Evolutionary conservation across 257 asterid species (phyloP).

Genomic region (Jacaranda copaia): DNA sequence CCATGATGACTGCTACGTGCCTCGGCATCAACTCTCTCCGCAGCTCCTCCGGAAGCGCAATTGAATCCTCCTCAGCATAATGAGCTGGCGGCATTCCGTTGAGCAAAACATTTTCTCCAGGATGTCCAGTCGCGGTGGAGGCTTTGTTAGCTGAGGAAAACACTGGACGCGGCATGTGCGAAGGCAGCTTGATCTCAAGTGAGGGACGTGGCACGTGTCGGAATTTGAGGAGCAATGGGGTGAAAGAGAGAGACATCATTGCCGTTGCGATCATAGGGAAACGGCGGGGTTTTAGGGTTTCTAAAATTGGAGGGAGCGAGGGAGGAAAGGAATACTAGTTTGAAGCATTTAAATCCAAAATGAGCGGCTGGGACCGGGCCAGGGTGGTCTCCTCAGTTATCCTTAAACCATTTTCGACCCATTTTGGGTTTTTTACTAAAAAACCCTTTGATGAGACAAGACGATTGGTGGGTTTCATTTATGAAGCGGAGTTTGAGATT

Average conservation of each 20-base stretch:
- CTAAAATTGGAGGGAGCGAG: constrained; percentile 21
- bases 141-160: neutral
- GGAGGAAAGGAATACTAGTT: neutral
- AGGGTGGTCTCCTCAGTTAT: neutral
- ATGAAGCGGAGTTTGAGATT: too few species aligned
- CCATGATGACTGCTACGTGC: constrained; percentile 67
- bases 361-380: neutral
- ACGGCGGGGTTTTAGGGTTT: constrained; percentile 25
- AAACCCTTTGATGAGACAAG: too few species aligned
- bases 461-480: too few species aligned
- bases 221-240: constrained; percentile 28
- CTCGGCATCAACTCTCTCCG: constrained; percentile 46
- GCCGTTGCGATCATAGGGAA: constrained; percentile 10
- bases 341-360: neutral
- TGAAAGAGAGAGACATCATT: constrained; percentile 33
- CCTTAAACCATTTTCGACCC: too few species aligned
- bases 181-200: constrained; percentile 21
- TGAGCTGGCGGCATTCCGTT: neutral
- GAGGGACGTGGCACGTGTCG: neutral
- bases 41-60: constrained; percentile 35
- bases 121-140: neutral
- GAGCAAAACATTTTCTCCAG: neutral
- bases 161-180: neutral
- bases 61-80: constrained; percentile 5
- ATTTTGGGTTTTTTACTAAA: too few species aligned